These are phyloP conservation scores for Candida gorgasii DNA, from an alignment of 805 yeast species.

Conservation along the genomic window DNA sequence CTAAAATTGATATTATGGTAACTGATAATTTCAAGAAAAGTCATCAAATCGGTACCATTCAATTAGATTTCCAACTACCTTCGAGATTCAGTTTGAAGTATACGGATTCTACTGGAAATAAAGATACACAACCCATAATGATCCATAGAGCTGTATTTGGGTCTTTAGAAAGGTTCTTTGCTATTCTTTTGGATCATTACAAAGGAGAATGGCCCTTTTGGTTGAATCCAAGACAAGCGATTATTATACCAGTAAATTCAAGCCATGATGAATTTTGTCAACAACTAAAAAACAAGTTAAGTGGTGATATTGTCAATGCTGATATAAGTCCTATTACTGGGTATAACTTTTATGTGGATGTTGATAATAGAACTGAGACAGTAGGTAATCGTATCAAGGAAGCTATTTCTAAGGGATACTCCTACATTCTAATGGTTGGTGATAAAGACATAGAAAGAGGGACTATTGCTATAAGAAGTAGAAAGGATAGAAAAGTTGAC, in stretches of 20 bases:
- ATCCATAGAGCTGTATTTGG: slow-evolving; percentile 96
- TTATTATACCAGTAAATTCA: slow-evolving; percentile 76
- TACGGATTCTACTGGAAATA: slow-evolving; percentile 50
- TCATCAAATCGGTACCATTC: slow-evolving; percentile 95
- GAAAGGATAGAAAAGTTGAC: slow-evolving; percentile 48
- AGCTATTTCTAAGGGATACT: slow-evolving; percentile 71
- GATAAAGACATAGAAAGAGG: slow-evolving; percentile 71
- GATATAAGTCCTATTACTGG: slow-evolving; percentile 57
- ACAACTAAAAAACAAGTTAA: slow-evolving; percentile 44
- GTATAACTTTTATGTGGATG: slow-evolving; percentile 68
- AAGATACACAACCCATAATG: slow-evolving; percentile 78
- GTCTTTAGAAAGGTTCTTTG: slow-evolving; percentile 88
- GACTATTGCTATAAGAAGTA: slow-evolving; percentile 62
- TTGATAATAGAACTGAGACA: slow-evolving; percentile 74
- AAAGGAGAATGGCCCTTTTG: slow-evolving; percentile 97
- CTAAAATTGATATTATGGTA: slow-evolving; percentile 86
- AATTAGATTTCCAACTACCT: slow-evolving; percentile 93
- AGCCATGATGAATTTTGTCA: slow-evolving; percentile 58
- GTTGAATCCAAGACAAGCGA: slow-evolving; percentile 90
- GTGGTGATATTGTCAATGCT: slow-evolving; percentile 41
- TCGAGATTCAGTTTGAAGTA: slow-evolving; percentile 75
- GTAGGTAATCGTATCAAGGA: slow-evolving; percentile 80
- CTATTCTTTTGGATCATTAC: slow-evolving; percentile 85
- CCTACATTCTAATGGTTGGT: slow-evolving; percentile 82
- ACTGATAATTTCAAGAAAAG: slow-evolving; percentile 76